These are phyloP conservation scores for Chalciporus chontae DNA, from an alignment of 768 basidiomycete species.

Conservation along the genomic window DNA sequence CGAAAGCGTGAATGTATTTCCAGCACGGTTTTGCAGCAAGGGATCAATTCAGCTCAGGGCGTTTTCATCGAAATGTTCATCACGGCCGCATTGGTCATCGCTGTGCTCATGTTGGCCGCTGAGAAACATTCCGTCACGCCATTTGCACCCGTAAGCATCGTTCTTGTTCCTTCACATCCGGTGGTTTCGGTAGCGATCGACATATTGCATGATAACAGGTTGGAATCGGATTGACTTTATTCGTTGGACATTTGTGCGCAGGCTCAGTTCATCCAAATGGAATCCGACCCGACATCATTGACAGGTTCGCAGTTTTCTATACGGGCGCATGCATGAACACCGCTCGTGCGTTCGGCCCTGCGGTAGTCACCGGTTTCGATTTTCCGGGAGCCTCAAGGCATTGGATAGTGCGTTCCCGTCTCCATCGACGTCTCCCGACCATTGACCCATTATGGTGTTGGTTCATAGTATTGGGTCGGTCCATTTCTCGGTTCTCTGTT, in stretches of 20 bases:
- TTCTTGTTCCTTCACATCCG: background rate
- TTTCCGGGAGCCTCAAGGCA: slow-evolving; percentile 39
- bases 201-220: slow-evolving; percentile 32
- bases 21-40: slow-evolving; percentile 47
- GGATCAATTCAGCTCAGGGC: slow-evolving; percentile 51
- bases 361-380: slow-evolving; percentile 57
- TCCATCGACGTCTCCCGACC: background rate
- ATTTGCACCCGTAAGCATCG: slow-evolving; percentile 54
- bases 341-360: slow-evolving; percentile 67
- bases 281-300: background rate
- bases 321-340: slow-evolving; percentile 70
- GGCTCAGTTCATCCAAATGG: background rate
- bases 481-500: slow-evolving; percentile 65
- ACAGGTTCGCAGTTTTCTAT: slow-evolving; percentile 56
- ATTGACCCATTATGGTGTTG: background rate
- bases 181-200: slow-evolving; percentile 5
- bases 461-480: slow-evolving; percentile 65
- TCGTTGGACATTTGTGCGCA: slow-evolving; percentile 57
- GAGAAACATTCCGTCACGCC: slow-evolving; percentile 67
- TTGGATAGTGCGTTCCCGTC: slow-evolving; percentile 53
- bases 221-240: slow-evolving; percentile 64
- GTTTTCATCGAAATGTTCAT: slow-evolving; percentile 74
- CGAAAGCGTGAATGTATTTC: background rate
- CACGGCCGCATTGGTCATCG: slow-evolving; percentile 53
- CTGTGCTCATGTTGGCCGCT: slow-evolving; percentile 71